Evolutionary conservation across 2,329 filamentous ascomycete species (phyloP).

Genomic region (Paecilomyces fulvus): DNA sequence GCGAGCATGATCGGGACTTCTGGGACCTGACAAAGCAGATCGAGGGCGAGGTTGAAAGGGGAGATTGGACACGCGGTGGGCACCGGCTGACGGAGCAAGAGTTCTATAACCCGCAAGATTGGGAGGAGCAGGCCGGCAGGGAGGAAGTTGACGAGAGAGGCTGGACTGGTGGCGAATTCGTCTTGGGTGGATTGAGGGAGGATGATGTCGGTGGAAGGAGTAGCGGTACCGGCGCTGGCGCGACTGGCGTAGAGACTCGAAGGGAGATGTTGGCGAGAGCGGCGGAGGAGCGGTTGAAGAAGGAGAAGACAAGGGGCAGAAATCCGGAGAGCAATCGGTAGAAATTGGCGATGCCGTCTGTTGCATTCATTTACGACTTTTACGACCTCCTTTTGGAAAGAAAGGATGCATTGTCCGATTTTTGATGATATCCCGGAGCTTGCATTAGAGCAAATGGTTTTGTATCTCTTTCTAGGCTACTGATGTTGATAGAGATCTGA

Average conservation of each 20-base stretch:
- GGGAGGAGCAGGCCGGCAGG: constrained; percentile 40
- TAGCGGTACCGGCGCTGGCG: constrained; percentile 3
- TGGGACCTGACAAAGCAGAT: constrained; percentile 85
- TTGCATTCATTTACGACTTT: background rate
- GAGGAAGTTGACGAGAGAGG: constrained; percentile 61
- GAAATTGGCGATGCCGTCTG: background rate
- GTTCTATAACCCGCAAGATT: constrained; percentile 52
- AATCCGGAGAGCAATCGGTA: background rate
- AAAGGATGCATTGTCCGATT: constrained; percentile 1
- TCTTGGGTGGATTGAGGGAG: constrained; percentile 51
- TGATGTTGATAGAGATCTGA: background rate
- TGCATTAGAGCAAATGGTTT: background rate
- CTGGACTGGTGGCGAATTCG: constrained; percentile 72
- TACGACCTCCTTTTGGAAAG: background rate
- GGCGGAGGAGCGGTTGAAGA: constrained; percentile 42
- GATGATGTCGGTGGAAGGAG: constrained; percentile 30
- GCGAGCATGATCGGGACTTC: constrained; percentile 76
- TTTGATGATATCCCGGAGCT: constrained; percentile 1
- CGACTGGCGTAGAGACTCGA: constrained; percentile 49
- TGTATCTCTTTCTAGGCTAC: background rate
- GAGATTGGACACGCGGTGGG: constrained; percentile 70
- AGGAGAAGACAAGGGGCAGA: constrained; percentile 16
- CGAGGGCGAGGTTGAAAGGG: constrained; percentile 72
- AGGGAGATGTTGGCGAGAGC: constrained; percentile 68
- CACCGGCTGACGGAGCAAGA: constrained; percentile 50